phyloP scores from a whole-genome alignment of 1,139 yeast genomes.

The Entelexis paramagnoliae region DNA sequence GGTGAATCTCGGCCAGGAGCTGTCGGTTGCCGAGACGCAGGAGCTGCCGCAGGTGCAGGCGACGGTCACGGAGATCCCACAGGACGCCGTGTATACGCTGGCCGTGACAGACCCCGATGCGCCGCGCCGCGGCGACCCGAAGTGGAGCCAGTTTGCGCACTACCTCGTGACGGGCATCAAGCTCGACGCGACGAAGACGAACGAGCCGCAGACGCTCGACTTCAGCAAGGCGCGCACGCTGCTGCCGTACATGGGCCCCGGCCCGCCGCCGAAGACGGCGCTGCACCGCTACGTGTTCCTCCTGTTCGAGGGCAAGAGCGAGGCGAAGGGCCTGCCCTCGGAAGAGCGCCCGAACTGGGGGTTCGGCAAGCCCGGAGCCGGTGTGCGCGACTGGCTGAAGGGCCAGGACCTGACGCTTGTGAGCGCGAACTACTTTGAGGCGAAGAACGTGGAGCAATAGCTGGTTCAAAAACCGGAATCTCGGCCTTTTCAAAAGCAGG shows the following conservation, averaged over 20 bases:
- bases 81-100: conserved; percentile 52
- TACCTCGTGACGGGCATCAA: conserved; percentile 58
- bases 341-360: conserved; percentile 77
- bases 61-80: conserved; percentile 40
- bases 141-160: conserved; percentile 83
- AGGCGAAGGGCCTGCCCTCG: conserved; percentile 24
- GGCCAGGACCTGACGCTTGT: conserved; percentile 55
- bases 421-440: conserved; percentile 70
- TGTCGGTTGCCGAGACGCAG: conserved; percentile 58
- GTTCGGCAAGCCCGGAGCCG: conserved; percentile 61
- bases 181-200: conserved; percentile 32
- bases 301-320: conserved; percentile 44
- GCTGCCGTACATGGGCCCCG: conserved; percentile 62
- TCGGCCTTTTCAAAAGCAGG: too few species aligned
- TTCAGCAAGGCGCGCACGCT: conserved; percentile 29
- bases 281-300: conserved; percentile 72
- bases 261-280: conserved; percentile 74
- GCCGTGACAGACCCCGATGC: conserved; percentile 92
- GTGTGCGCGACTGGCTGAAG: conserved; percentile 64
- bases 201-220: conserved; percentile 30
- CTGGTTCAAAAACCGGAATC: neutral
- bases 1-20: conserved; percentile 71
- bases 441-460: conserved; percentile 47
- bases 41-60: conserved; percentile 53
- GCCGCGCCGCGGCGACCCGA: conserved; percentile 68